phyloP scores from a whole-genome alignment of 768 basidiomycete species.

The Boletus rex-veris region DNA sequence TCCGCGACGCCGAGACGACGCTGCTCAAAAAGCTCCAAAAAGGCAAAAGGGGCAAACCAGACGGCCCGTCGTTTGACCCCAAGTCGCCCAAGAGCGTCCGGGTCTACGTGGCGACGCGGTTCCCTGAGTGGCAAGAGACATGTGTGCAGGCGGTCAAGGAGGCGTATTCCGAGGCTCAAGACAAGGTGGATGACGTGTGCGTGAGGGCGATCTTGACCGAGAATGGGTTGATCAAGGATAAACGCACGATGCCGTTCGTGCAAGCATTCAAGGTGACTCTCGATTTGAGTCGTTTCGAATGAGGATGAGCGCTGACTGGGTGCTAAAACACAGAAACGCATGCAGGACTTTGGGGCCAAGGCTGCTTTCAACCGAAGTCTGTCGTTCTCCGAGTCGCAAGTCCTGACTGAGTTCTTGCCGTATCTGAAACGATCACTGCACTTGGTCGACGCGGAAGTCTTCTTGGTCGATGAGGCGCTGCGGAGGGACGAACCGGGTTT shows the following conservation, averaged over 20 bases:
- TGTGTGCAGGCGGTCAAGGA: conserved; percentile 76
- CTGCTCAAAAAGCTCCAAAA: conserved; percentile 80
- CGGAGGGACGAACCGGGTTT: conserved; percentile 54
- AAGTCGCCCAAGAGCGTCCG: conserved; percentile 80
- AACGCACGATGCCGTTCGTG: conserved; percentile 92
- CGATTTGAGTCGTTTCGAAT: neutral
- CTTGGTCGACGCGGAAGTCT: conserved; percentile 66
- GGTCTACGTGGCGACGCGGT: conserved; percentile 85
- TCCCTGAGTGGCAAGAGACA: conserved; percentile 91
- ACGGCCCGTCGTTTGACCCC: conserved; percentile 66
- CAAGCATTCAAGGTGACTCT: conserved; percentile 80
- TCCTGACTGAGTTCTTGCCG: conserved; percentile 65
- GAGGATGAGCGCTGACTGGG: neutral
- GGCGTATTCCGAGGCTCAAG: conserved; percentile 52
- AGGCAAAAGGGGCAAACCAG: conserved; percentile 56
- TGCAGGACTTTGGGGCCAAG: conserved; percentile 68
- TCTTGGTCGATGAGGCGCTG: conserved; percentile 65
- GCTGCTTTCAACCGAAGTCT: conserved; percentile 80
- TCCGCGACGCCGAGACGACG: conserved; percentile 82
- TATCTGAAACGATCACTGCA: conserved; percentile 78
- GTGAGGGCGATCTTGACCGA: conserved; percentile 64
- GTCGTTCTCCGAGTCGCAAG: conserved; percentile 77
- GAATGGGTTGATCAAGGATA: conserved; percentile 89
- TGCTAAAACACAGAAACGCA: conserved; percentile 60
- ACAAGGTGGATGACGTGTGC: conserved; percentile 79